Conservation (phyloP, 225 moss, liverwort and hornwort species). For the Marchantia polymorpha region DNA sequence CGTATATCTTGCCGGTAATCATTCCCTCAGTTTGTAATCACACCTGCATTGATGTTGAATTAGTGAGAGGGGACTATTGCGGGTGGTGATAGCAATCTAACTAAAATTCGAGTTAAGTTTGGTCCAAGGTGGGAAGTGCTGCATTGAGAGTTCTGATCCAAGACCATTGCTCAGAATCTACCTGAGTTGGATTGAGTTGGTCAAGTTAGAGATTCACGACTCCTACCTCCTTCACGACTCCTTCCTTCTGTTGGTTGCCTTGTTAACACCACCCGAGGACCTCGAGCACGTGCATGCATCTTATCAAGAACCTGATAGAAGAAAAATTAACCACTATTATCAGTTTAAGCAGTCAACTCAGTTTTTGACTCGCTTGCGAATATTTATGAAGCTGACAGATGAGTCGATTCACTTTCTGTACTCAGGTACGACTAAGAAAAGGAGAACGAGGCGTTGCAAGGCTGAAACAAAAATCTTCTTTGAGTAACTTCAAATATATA, state of each 20-base stretch:
- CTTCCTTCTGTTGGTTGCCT: slow-evolving; percentile 99
- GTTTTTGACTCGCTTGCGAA: too few species aligned
- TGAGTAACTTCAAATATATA: not conserved
- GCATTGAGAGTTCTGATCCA: not conserved
- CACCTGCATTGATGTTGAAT: too few species aligned
- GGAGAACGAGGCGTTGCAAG: not conserved
- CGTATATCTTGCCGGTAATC: too few species aligned
- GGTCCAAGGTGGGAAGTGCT: too few species aligned
- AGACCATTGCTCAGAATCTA: too few species aligned
- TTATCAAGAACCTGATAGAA: slow-evolving; percentile 79
- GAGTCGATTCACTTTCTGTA: not conserved
- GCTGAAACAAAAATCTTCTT: not conserved
- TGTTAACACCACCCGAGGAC: slow-evolving; percentile 89
- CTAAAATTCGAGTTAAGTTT: too few species aligned
- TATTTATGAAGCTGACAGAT: not conserved
- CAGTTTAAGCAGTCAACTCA: not conserved
- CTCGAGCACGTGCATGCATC: slow-evolving; percentile 99
- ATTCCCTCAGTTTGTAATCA: too few species aligned
- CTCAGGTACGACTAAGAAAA: not conserved
- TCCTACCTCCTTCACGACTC: slow-evolving; percentile 94
- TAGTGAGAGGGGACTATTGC: too few species aligned
- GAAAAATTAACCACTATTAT: not conserved
- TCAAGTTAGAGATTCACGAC: not conserved
- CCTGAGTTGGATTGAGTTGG: not conserved
- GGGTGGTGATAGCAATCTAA: too few species aligned